Evolutionary conservation across 371 early-diverging fungal species (phyloP).

Genomic region (Zopfochytrium polystomum): DNA sequence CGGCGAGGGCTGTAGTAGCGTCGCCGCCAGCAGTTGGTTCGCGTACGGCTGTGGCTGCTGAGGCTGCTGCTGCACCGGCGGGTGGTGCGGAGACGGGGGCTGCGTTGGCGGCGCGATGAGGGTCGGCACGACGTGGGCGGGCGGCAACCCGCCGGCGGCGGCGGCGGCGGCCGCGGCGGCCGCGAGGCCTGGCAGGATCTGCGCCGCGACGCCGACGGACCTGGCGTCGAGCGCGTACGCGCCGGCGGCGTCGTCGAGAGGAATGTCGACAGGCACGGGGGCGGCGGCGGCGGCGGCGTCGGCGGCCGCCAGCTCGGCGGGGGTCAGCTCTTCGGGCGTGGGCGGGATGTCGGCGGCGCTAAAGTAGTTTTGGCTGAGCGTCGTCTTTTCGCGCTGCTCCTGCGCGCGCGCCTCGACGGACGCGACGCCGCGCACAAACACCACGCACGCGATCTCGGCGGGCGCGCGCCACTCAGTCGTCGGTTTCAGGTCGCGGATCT

Average conservation of each 20-base stretch:
- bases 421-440: background rate
- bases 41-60: background rate
- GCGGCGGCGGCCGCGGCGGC: background rate
- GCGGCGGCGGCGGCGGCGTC: background rate
- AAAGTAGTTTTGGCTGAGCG: slow-evolving; percentile 2
- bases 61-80: background rate
- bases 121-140: background rate
- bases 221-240: background rate
- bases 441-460: slow-evolving; percentile 6
- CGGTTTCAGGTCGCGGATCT: background rate
- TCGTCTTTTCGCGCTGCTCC: slow-evolving; percentile 4
- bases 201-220: background rate
- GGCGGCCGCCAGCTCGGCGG: slow-evolving; percentile 1
- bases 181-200: background rate
- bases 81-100: background rate
- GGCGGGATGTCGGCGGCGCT: slow-evolving; percentile 8
- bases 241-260: background rate
- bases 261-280: background rate
- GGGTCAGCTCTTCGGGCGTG: slow-evolving; percentile 9
- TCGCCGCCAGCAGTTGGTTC: background rate
- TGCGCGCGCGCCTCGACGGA: slow-evolving; percentile 6
- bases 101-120: background rate
- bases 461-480: slow-evolving; percentile 5
- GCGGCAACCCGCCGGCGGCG: background rate
- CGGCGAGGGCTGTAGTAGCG: background rate